Percentiles rank a stretch among this genome's conserved stretches.
phyloP scores from a whole-genome alignment of 345 rosid genomes.

The Citrus mangshanensis region DNA sequence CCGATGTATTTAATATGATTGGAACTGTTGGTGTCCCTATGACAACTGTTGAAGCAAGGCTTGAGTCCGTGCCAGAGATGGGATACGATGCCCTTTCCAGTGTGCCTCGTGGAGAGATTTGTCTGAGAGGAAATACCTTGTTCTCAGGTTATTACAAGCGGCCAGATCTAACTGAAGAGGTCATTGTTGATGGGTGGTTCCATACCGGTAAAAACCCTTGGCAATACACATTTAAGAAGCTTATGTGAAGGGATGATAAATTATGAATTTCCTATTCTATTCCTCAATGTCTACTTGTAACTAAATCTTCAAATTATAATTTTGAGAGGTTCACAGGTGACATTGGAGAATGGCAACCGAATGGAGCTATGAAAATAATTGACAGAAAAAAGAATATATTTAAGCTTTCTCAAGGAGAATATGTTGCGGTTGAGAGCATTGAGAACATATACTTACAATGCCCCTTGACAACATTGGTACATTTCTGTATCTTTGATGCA shows the following conservation, averaged over 20 bases:
- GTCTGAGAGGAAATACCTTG: constrained; percentile 72
- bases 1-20: constrained; percentile 71
- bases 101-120: constrained; percentile 78
- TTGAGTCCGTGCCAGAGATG: constrained; percentile 92
- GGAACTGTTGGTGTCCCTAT: constrained; percentile 96
- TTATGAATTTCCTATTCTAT: neutral
- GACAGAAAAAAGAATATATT: constrained; percentile 96
- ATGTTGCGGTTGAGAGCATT: constrained; percentile 83
- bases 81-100: constrained; percentile 79
- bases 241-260: neutral
- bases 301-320: constrained; percentile 6
- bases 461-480: constrained; percentile 69
- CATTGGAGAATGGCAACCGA: constrained; percentile 84
- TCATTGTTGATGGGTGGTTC: constrained; percentile 88
- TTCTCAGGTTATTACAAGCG: constrained; percentile 95
- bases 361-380: constrained; percentile 87
- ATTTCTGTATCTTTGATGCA: constrained; percentile 5
- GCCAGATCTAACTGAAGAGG: constrained; percentile 78
- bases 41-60: constrained; percentile 85
- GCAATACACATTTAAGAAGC: neutral
- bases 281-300: neutral
- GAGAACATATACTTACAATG: constrained; percentile 74
- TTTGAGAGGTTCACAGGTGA: constrained; percentile 51
- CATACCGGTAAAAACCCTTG: constrained; percentile 61
- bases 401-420: constrained; percentile 95